Conservation (phyloP, 495 filamentous ascomycete genomes). For the Aspergillus homomorphus region DNA sequence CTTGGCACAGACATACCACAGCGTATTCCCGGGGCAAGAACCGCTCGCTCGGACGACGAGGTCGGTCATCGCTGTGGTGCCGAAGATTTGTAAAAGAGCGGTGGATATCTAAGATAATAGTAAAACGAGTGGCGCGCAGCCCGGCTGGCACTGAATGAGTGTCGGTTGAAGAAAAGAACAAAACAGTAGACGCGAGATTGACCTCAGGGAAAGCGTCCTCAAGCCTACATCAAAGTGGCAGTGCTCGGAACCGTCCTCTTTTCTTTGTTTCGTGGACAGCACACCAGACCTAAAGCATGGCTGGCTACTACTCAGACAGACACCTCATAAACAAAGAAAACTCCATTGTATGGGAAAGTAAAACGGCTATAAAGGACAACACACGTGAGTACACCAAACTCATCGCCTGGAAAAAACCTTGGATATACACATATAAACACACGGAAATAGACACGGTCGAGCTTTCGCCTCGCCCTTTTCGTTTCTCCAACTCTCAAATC, state of each 20-base stretch:
- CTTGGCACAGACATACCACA: constrained; percentile 33
- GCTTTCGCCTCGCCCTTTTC: constrained; percentile 38
- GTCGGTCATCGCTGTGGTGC: constrained; percentile 5
- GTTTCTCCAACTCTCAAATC: background rate
- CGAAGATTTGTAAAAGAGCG: background rate
- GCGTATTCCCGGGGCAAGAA: constrained; percentile 18
- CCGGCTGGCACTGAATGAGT: background rate
- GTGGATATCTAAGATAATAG: too few relatives aligned
- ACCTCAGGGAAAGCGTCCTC: background rate
- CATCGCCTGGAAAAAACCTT: constrained; percentile 43
- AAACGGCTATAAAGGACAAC: constrained; percentile 41
- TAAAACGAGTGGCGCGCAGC: background rate
- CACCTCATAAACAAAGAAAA: constrained; percentile 19
- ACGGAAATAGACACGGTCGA: constrained; percentile 39
- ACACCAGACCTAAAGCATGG: background rate
- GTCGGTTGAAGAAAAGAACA: background rate
- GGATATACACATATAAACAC: constrained; percentile 49
- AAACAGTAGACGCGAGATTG: background rate
- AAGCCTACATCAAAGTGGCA: background rate
- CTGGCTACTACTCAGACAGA: background rate
- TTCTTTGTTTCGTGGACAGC: background rate
- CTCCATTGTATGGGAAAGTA: constrained; percentile 31
- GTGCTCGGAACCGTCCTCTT: background rate
- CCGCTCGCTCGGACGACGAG: constrained; percentile 10
- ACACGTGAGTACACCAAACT: constrained; percentile 44